Percentiles rank a stretch among this genome's conserved stretches.
These are phyloP conservation scores for Yarrowia divulgata DNA, from an alignment of 805 yeast species.

Conservation along the genomic window DNA sequence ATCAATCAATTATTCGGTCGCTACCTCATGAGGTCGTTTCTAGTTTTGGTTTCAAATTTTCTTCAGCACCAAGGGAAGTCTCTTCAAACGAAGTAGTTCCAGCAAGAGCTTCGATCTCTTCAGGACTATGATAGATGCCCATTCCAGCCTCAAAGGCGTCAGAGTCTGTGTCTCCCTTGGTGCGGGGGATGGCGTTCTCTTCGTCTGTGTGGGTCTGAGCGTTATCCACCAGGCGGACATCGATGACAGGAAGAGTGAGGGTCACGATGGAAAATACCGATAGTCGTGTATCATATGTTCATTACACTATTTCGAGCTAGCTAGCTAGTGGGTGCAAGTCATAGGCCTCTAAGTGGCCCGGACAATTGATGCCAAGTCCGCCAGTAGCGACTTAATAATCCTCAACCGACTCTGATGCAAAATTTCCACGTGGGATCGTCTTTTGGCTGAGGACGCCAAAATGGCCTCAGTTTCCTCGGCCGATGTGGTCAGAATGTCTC, in stretches of 20 bases:
- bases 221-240: constrained; percentile 12
- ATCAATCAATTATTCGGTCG: constrained; percentile 1
- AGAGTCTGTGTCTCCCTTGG: neutral
- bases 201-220: constrained; percentile 4
- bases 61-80: neutral
- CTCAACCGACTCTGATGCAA: constrained; percentile 26
- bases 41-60: constrained; percentile 1
- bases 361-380: constrained; percentile 23
- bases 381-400: constrained; percentile 11
- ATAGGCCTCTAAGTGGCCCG: neutral
- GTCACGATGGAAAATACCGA: neutral
- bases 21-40: constrained; percentile 11
- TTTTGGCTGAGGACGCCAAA: neutral
- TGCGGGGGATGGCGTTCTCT: neutral
- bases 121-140: neutral
- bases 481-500: constrained; percentile 11
- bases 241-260: constrained; percentile 8
- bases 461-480: constrained; percentile 24
- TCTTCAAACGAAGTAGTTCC: constrained; percentile 1
- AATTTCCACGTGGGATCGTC: constrained; percentile 23
- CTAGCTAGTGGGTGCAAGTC: neutral
- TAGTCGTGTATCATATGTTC: neutral
- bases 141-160: constrained; percentile 5
- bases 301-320: neutral
- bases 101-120: neutral